Percentiles rank a stretch among this genome's conserved stretches.
Conservation (phyloP, 345 rosid genomes). For the Acer yangbiense region DNA sequence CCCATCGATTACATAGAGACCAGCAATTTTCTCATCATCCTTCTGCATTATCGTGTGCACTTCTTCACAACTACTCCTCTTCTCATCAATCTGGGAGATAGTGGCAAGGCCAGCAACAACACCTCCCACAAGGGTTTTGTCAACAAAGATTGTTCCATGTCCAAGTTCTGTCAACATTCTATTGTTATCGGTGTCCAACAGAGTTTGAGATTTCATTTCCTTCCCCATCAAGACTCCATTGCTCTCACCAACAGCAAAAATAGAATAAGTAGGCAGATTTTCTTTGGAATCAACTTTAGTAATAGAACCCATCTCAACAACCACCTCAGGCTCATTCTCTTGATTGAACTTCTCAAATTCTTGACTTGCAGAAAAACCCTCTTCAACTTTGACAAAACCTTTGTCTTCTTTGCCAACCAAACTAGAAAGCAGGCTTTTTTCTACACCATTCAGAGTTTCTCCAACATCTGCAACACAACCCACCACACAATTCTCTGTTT, state of each 20-base stretch:
- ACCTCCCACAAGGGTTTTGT: slow-evolving; percentile 19
- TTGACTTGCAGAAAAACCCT: slow-evolving; percentile 27
- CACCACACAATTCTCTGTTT: slow-evolving; percentile 12
- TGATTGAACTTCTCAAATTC: slow-evolving; percentile 15
- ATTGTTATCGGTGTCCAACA: slow-evolving; percentile 50
- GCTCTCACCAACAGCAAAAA: slow-evolving; percentile 9
- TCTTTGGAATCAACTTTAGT: slow-evolving; percentile 21
- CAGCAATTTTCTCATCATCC: slow-evolving; percentile 28
- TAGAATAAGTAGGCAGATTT: not conserved
- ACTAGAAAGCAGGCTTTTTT: slow-evolving; percentile 17
- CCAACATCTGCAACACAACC: slow-evolving; percentile 18
- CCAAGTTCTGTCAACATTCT: slow-evolving; percentile 58
- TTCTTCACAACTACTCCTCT: slow-evolving; percentile 18
- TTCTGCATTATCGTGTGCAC: slow-evolving; percentile 18
- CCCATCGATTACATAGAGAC: slow-evolving; percentile 28
- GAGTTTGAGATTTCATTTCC: slow-evolving; percentile 27
- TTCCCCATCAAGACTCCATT: slow-evolving; percentile 14
- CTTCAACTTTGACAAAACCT: slow-evolving; percentile 20
- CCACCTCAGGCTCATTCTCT: not conserved
- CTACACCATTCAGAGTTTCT: not conserved
- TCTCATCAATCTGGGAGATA: slow-evolving; percentile 25
- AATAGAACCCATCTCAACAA: slow-evolving; percentile 2
- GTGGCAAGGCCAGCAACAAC: slow-evolving; percentile 13
- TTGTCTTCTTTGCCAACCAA: slow-evolving; percentile 16
- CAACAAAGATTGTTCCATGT: slow-evolving; percentile 41